Base-by-base conservation (phyloP, 129 eudicot species). In the Apium graveolens region DNA sequence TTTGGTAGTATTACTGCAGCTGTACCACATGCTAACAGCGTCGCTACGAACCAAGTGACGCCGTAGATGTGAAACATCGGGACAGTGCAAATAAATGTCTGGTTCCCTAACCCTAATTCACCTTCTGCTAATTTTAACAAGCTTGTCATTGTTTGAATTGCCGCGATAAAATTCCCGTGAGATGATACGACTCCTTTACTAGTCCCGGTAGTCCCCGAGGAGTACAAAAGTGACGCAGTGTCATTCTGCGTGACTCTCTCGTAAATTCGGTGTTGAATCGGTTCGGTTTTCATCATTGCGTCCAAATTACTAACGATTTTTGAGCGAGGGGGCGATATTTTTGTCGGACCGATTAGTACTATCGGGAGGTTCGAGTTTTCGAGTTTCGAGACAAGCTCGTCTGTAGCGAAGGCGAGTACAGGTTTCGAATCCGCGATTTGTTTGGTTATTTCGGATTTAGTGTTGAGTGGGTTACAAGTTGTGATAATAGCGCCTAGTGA, bases 1-100 rank as follows among this genome's bases (percentile, higher is more conserved):
- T 87, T 92, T 1, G 99, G 82, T 4, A 96, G 65, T 18, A 96
- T 85, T 29, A 96, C 97, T 1, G 89, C 85, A 21, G 99, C 89
- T 18, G 97, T 86, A 6, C 97, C 99, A 0, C 92, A 76, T 1
- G 97, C 95, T 17, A 96, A 38, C 20, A 90, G 66, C 11, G 97
- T 95, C n/a, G 91, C 83, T 5, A 96, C 95, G n/a, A 92, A 92
- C 11, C 90, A 96, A 6, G 85, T 97, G 13, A 96, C 73, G 21
- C 99, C 99, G 84, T 96, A 96, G 41, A 96, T 89, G 78, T 96
- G 99, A 76, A 96, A 96, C 99, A 96, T 96, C 0, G 99, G 99
- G 10, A 96, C 96, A 0, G 99, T 96, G 48, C 97, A 92, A 27
- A 96, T 85, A 74, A 87, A 89, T 0, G 91, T 88, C 11, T 82